Base-by-base conservation (phyloP, 1,284 basidiomycete species). In the Schizophyllum amplum region DNA sequence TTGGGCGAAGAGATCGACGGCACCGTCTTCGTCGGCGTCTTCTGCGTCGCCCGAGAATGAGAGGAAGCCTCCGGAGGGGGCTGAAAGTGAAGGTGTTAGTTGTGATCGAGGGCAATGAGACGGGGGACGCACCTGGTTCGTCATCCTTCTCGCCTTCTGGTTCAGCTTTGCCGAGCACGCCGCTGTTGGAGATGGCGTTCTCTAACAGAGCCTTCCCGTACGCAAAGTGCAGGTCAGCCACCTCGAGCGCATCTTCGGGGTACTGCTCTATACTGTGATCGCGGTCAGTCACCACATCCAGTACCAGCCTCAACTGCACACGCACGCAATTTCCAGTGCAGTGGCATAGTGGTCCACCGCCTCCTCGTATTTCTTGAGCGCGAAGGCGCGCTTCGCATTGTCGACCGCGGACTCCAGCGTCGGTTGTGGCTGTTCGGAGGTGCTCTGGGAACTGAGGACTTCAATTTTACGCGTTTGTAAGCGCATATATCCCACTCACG, bases 131-230 rank as follows among this genome's bases (percentile, higher is more conserved):
- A 61, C 52, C 51, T n/a, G n/a, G n/a, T 51, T 27, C 25, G 60
- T 71, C 57, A 61, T 77, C 79, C n/a, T 71, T 64, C 0, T 73
- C 73, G 11, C 81, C 76, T 52, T 84, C 82, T 7, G 79, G 73
- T 60, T 86, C 81, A 53, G 92, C 89, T 68, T 92, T 92, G 4
- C 91, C 92, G 59, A 95, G 72, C n/a, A 94, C 92, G 1, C 84
- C 81, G 57, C 75, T 86, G 67, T 92, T 88, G 4, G 81, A 70
- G 59, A 94, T 88, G 1, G 92, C 93, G 63, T 94, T 91, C 75
- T 95, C 92, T 59, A 93, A 77, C 48, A 95, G 72, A 5, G 93
- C 90, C 68, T 87, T 90, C 7, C 93, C 93, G 65, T 96, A 96
- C 15, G 80, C 75, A 60, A 94, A 87, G 61, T 95, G 90, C 24